Base-by-base conservation (phyloP, 495 filamentous ascomycete genomes). In the Diplogelasinospora grovesii region DNA sequence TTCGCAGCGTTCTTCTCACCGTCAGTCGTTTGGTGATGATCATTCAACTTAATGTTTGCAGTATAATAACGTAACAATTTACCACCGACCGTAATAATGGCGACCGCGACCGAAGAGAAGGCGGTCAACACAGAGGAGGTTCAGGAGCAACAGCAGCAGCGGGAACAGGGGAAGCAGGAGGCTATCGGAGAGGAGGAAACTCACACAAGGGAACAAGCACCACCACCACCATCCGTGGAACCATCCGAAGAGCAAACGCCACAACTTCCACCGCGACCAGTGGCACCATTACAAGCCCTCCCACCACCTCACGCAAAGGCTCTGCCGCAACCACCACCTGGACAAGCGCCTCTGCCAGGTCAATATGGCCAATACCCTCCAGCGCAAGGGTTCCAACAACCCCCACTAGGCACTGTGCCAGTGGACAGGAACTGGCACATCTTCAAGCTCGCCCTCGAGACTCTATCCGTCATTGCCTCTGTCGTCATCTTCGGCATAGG, bases 401-500 rank as follows among this genome's bases (percentile, higher is more conserved):
- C 15, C 23, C 8, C 15, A 18, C 13, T 26, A n/a, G 22, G 41
- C 21, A 26, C 14, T 16, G 41, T 20, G 33, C 43, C 35, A 8
- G 41, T 37, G 39, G 50, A 31, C 36, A 48, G 37, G 8, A 16
- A 11, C 20, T 65, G 65, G 63, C 40, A 49, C 20, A 35, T 39
- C 19, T 42, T 36, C 22, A 68, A 64, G 40, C 45, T 66, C n/a
- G 46, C 43, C 5, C 40, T 68, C 4, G 50, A 47, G 1, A 28
- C 37, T 18, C 3, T 56, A 13, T 59, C 58, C n/a, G 36, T 53
- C 16, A 9, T 57, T 5, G 22, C 50, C 32, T 54, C 42, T 2
- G 51, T 53, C 8, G 36, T 60, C 11, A 56, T 66, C 11, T 16
- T 69, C 3, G 61, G 50, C n/a, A 18, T 63, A 5, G 49, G 43